These are phyloP conservation scores for Eragrostis tef DNA, from an alignment of 202 grass and related monocot genomes.

Conservation along the genomic window DNA sequence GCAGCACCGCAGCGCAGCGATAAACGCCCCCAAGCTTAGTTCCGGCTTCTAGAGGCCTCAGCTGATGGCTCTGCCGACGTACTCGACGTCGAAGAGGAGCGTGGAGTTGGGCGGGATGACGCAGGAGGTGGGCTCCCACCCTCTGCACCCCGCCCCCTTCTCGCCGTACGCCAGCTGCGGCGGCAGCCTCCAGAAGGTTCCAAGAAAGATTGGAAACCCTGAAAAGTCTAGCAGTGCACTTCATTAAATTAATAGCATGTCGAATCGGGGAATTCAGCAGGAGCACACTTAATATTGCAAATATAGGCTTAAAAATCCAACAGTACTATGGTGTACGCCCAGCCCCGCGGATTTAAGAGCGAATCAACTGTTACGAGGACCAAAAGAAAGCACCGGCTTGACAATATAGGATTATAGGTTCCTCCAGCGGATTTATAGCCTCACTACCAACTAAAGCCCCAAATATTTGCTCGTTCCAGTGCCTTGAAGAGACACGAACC, in stretches of 20 bases:
- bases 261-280: slow-evolving; percentile 11
- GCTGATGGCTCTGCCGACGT: slow-evolving; percentile 54
- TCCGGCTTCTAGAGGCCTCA: neutral
- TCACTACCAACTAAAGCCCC: neutral
- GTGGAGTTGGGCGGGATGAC: slow-evolving; percentile 89
- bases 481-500: neutral
- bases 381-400: neutral
- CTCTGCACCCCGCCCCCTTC: slow-evolving; percentile 82
- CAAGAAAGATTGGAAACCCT: neutral
- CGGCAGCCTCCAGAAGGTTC: slow-evolving; percentile 52
- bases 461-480: neutral
- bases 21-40: neutral
- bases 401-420: no score
- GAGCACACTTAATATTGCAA: neutral
- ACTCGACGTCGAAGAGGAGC: slow-evolving; percentile 94
- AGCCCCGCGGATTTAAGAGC: neutral
- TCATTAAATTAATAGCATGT: neutral
- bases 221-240: neutral
- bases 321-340: neutral
- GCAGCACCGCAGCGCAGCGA: neutral
- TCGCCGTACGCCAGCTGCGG: slow-evolving; percentile 77
- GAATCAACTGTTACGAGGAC: neutral
- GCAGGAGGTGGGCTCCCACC: slow-evolving; percentile 76
- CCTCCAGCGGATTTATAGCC: neutral
- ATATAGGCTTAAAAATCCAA: neutral